phyloP scores from a whole-genome alignment of 2,329 filamentous ascomycete genomes.

The Penicillium sp. region DNA sequence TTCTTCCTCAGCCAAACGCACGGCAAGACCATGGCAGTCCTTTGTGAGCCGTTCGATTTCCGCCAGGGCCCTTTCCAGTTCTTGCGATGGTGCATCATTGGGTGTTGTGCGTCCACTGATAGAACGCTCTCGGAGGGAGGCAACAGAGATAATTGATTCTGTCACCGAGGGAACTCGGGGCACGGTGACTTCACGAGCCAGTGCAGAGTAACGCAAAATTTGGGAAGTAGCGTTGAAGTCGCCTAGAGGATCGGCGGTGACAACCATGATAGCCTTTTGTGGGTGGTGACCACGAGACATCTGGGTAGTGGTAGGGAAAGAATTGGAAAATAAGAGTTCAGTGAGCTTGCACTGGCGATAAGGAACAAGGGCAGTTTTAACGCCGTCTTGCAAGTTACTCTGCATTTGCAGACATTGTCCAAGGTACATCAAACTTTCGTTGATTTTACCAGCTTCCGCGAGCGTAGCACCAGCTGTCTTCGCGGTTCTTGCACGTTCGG shows the following conservation, averaged over 20 bases:
- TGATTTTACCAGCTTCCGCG: slow-evolving; percentile 96
- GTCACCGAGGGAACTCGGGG: slow-evolving; percentile 83
- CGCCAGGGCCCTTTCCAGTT: slow-evolving; percentile 77
- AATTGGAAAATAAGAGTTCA: slow-evolving; percentile 85
- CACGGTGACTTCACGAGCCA: slow-evolving; percentile 90
- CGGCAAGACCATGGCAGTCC: slow-evolving; percentile 73
- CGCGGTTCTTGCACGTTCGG: slow-evolving; percentile 86
- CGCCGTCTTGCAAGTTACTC: slow-evolving; percentile 71
- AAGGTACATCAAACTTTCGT: slow-evolving; percentile 96
- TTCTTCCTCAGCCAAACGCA: slow-evolving; percentile 70
- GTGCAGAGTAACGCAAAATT: slow-evolving; percentile 88
- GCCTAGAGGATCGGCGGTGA: slow-evolving; percentile 87
- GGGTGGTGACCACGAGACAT: slow-evolving; percentile 61
- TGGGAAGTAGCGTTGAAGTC: slow-evolving; percentile 98
- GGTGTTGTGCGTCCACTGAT: slow-evolving; percentile 47
- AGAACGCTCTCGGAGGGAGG: slow-evolving; percentile 34
- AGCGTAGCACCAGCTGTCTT: slow-evolving; percentile 92
- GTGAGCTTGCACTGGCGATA: slow-evolving; percentile 85
- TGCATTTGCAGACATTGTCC: slow-evolving; percentile 97
- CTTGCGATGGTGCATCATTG: slow-evolving; percentile 52
- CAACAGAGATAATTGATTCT: slow-evolving; percentile 60
- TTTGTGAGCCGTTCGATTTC: slow-evolving; percentile 78
- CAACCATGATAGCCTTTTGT: slow-evolving; percentile 92
- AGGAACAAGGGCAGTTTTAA: slow-evolving; percentile 74
- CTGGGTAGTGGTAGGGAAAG: slow-evolving; percentile 65